Evolutionary conservation across 1,139 yeast species (phyloP).

Genomic region (Arxiozyma slooffiae): DNA sequence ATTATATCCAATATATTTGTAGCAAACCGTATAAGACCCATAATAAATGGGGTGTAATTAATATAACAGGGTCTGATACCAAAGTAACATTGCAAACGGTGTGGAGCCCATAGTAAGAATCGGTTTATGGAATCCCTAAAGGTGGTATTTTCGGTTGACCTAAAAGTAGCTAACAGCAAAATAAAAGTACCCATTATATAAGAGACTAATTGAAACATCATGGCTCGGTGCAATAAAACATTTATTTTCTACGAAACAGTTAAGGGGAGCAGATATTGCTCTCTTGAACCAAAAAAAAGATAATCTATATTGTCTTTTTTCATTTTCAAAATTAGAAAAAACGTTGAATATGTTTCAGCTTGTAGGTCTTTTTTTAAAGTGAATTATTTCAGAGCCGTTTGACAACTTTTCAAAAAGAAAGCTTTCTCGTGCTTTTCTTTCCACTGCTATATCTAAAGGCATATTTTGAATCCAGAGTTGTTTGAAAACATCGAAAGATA

Average conservation of each 20-base stretch:
- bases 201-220: background rate
- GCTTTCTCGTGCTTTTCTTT: background rate
- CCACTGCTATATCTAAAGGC: slow-evolving; percentile 1
- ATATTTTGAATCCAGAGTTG: slow-evolving; percentile 7
- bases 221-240: background rate
- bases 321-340: background rate
- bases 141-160: background rate
- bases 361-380: slow-evolving; percentile 8
- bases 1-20: slow-evolving; percentile 51
- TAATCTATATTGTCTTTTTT: no score
- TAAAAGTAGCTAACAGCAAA: background rate
- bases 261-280: background rate
- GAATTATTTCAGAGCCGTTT: slow-evolving; percentile 2
- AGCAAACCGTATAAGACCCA: slow-evolving; percentile 89
- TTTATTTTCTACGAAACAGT: no score
- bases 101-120: slow-evolving; percentile 82
- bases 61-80: slow-evolving; percentile 79
- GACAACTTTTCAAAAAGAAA: background rate
- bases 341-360: background rate
- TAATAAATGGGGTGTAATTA: slow-evolving; percentile 47
- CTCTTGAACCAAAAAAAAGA: background rate
- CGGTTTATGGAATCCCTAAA: slow-evolving; percentile 32
- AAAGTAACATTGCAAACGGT: slow-evolving; percentile 74
- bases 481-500: slow-evolving; percentile 7
- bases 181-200: background rate